Base-by-base conservation (phyloP, 805 yeast species). In the Candida nanaspora region DNA sequence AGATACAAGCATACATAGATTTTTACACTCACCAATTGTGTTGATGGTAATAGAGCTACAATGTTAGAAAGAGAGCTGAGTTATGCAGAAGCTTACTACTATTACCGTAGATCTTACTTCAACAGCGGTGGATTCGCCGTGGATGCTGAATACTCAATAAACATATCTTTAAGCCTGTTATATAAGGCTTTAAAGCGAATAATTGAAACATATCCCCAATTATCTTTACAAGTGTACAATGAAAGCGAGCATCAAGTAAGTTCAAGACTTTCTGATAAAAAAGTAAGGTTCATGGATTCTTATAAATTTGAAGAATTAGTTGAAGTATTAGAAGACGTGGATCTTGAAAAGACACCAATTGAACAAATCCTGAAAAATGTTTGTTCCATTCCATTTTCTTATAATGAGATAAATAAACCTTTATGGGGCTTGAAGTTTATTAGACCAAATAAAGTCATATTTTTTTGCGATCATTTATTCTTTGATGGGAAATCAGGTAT, bases 401-500 rank as follows among this genome's bases (percentile, higher is more conserved):
- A 6, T 31, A 18, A 31, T 33, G 18, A 33, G 25, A 39, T 3
- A 27, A 32, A 36, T 23, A 14, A n/a, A 15, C 57, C 59, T 23
- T 15, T 52, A 16, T 57, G 61, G 61, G 45, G 42, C 26, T 33
- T 55, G 7, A 33, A 43, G 6, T 36, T 50, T n/a, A 28, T 48
- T 3, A 48, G 47, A 20, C 32, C 44, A 3, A 41, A 41, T 20
- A 41, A 42, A 2, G 29, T 52, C 28, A 16, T 52, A 9, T 49
- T 64, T 29, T 38, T 37, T 20, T 57, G 55, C 40, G 62, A 63
- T 21, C 69, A 58, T 41, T 22, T 54, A 3, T 41, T 61, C 10
- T 55, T 58, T 33, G 70, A 66, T 46, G 71, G 69, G 3, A 51
- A 51, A 14, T 51, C 65, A 14, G 65, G 62, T 2, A 41, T 43